Evolutionary conservation across 73 alveolate genomes (phyloP), one percentile per base, ranked within the genome.

Genomic region (Paramecium octaurelia): DNA sequence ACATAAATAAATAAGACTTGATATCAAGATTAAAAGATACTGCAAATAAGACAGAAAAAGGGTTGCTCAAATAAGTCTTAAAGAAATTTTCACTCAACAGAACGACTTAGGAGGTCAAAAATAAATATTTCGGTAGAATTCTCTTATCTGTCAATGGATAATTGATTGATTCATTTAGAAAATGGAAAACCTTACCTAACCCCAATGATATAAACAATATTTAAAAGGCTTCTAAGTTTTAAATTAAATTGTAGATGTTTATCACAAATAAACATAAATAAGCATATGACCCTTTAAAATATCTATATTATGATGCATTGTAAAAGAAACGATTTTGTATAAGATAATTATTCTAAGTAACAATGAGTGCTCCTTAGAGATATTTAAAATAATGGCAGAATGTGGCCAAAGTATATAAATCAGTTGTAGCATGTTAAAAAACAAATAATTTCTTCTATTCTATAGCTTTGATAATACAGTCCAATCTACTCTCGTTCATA

Each of bases 321-420:
- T 75, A 75, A 75, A 42, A 35, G 68, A 75, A 75, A 7, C 12
- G 88, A 38, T 29, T 38, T 36, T 75, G 88, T 16, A 75, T 75
- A n/a, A 35, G 34, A 38, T 36, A 38, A 42, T 38, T 75, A 42
- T 21, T 75, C 14, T 35, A 4, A 35, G 60, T 35, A 2, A 38
- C 58, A 75, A 42, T 75, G 58, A 75, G 46, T 9, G 88, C 88
- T 29, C 88, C 88, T n/a, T 38, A 75, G 27, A 29, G 88, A 75
- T 38, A 38, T 24, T 14, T 75, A n/a, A 75, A 42, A 18, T 29
- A 29, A 23, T 75, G 88, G 88, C 11, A 21, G 8, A 42, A 21
- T 20, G 38, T 35, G 20, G 10, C 64, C 8, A 38, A 20, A 38
- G 68, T 23, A 6, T 75, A 75, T 42, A 75, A 42, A 75, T 38